Conservation (phyloP, 2,329 filamentous ascomycete species). For the Bipolaris cookei region DNA sequence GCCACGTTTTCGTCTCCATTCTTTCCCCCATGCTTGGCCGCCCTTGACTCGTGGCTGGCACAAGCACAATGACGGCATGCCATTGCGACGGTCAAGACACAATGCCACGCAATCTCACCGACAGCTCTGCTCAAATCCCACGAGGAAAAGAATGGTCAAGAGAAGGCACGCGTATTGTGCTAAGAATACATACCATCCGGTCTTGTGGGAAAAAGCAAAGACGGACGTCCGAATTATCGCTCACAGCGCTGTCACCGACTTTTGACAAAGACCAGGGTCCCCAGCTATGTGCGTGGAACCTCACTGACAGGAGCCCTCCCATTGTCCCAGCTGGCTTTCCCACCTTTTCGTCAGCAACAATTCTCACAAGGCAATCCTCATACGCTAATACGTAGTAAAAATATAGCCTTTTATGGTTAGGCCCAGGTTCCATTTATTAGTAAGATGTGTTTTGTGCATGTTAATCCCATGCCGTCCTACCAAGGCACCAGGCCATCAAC, state of each 20-base stretch:
- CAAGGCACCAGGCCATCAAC: neutral
- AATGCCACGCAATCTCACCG: neutral
- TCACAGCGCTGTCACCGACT: conserved; percentile 1
- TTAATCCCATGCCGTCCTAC: neutral
- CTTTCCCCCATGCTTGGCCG: neutral
- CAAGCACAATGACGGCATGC: neutral
- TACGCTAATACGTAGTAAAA: neutral
- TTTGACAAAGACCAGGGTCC: neutral
- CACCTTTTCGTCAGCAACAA: neutral
- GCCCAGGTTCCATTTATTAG: neutral
- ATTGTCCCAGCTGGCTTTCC: neutral
- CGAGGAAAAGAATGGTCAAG: neutral
- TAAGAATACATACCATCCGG: too few species aligned
- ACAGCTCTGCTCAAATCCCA: neutral
- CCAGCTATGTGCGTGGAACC: neutral
- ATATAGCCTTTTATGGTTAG: neutral
- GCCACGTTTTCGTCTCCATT: conserved; percentile 4
- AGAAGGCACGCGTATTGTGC: neutral
- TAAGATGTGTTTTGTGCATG: neutral
- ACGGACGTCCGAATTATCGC: neutral
- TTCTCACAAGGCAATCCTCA: neutral
- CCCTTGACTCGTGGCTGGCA: neutral
- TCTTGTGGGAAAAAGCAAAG: neutral
- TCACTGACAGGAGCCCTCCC: neutral
- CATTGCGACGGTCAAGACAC: neutral